These are phyloP conservation scores for Diutina rugosa DNA, from an alignment of 1,139 yeast species.

Conservation along the genomic window DNA sequence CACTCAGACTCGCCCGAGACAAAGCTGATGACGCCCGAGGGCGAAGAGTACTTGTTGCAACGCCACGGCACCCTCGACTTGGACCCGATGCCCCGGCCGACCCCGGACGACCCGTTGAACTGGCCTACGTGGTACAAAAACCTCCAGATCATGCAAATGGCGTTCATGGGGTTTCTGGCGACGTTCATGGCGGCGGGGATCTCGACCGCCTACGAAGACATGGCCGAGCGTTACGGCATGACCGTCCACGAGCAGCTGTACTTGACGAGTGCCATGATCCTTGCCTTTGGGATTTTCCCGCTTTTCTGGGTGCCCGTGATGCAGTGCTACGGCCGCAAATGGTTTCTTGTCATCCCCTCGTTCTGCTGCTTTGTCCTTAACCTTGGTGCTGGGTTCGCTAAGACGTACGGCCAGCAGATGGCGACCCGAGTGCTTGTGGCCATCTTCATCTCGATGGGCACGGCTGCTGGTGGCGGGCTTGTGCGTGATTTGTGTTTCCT, in stretches of 20 bases:
- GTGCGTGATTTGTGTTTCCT: background rate
- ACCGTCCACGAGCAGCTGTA: background rate
- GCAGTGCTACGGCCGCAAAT: background rate
- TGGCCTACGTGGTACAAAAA: slow-evolving; percentile 1
- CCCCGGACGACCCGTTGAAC: background rate
- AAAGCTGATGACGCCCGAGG: background rate
- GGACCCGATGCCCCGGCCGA: background rate
- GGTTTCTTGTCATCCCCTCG: background rate
- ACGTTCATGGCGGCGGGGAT: slow-evolving; percentile 2
- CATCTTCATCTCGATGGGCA: background rate
- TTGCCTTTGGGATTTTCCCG: background rate
- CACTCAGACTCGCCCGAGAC: background rate
- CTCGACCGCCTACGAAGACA: background rate
- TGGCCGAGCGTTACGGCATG: background rate
- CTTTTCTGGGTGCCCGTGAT: background rate
- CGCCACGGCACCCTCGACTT: background rate
- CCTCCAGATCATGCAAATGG: background rate
- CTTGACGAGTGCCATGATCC: background rate
- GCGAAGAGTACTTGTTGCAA: background rate
- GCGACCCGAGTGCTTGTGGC: background rate
- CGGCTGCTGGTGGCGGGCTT: background rate
- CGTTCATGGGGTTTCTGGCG: background rate
- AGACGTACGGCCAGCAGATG: slow-evolving; percentile 1
- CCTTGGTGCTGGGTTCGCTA: background rate
- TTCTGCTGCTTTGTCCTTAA: background rate